Evolutionary conservation across 83 land plant genomes (phyloP).

Genomic region (Diphasiastrum complanatum): DNA sequence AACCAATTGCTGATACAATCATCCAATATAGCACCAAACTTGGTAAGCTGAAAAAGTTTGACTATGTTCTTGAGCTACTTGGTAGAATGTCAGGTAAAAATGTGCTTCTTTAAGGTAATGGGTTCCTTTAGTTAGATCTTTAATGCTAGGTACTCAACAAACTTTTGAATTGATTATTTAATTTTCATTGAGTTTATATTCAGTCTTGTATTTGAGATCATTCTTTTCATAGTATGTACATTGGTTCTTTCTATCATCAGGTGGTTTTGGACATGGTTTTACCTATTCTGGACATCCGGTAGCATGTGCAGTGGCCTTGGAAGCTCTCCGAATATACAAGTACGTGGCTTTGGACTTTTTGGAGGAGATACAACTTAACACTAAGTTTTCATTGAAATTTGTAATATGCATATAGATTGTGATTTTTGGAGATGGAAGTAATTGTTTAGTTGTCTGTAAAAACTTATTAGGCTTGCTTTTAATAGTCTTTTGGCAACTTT

Average conservation of each 20-base stretch:
- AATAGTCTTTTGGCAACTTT: background rate
- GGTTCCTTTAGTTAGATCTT: too few relatives aligned
- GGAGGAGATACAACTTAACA: background rate
- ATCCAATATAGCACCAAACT: constrained; percentile 64
- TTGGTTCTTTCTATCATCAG: too few relatives aligned
- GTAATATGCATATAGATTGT: too few relatives aligned
- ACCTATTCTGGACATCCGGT: constrained; percentile 99
- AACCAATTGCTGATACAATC: constrained; percentile 72
- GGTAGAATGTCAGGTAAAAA: background rate
- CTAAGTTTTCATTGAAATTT: background rate
- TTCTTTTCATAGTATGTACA: too few relatives aligned
- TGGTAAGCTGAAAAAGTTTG: constrained; percentile 37
- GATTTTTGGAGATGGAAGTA: background rate
- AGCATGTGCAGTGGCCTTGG: constrained; percentile 94
- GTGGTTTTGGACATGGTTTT: constrained; percentile 89
- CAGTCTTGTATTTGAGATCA: too few relatives aligned
- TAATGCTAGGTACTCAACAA: too few relatives aligned
- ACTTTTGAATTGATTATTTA: too few relatives aligned
- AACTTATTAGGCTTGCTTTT: background rate
- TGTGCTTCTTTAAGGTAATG: background rate
- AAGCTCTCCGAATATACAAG: constrained; percentile 83
- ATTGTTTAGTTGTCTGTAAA: background rate
- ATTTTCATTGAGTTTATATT: too few relatives aligned
- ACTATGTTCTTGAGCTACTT: background rate
- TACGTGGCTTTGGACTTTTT: constrained; percentile 16